Evolutionary conservation across 176 grass and related monocot genomes (phyloP), one percentile per base, ranked within the genome.

Genomic region (Poa pratensis): DNA sequence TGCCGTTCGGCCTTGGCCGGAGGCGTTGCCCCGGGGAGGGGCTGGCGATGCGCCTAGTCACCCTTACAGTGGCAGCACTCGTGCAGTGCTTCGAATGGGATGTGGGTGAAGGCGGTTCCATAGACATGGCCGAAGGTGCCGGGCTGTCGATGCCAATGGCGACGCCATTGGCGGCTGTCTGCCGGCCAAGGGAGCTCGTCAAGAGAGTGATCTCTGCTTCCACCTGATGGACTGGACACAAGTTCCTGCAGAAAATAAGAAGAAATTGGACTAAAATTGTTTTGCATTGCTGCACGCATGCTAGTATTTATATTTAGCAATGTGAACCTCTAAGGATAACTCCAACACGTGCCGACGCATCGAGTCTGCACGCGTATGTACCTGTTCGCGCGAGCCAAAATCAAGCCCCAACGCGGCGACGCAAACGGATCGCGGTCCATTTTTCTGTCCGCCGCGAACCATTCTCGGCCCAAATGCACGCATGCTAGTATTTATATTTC

Each of bases 61-160:
- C 73, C 65, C 23, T 90, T 63, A 58, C 87, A 5, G 12, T 94
- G 37, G 94, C 89, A 11, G 83, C 85, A 5, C 71, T 92, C 14
- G 5, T 97, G 28, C 91, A 97, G 19, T 97, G 91, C 83, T 96
- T 96, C 55, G 89, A 96, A 16, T 93, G 91, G 91, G 82, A 69
- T 3, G 55, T 62, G 0, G 28, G 20, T 2, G 68, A 59, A 7
- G 81, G 18, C 10, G 23, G 43, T 19, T 58, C 32, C 32, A n/a
- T 92, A 20, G 91, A 94, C 73, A 89, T 92, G 90, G 11, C 63
- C 2, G 93, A 91, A 79, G 90, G 64, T 17, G 18, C 8, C 0
- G 88, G 88, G 79, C 54, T 81, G 68, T 27, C 82, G 0, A 86
- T 89, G 83, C 70, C 83, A 1, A 85, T 89, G 83, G 71, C 62